Conservation (phyloP, 148 eudicot species). For the Cornus controversa region DNA sequence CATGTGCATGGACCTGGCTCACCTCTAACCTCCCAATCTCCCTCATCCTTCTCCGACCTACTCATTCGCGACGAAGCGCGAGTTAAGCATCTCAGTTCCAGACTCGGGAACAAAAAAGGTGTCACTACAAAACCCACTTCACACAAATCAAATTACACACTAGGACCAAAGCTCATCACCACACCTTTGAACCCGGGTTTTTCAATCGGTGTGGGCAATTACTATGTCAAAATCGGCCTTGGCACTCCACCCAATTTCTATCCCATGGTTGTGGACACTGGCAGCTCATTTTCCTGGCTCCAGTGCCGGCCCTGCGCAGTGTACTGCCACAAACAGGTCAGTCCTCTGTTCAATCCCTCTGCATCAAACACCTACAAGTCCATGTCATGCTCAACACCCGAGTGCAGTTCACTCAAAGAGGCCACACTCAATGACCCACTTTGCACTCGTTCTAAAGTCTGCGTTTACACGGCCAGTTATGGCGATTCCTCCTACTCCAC, state of each 20-base stretch:
- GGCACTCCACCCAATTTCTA: background rate
- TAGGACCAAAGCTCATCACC: too few species aligned
- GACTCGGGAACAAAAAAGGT: background rate
- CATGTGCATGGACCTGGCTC: background rate
- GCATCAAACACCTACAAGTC: background rate
- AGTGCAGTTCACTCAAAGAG: background rate
- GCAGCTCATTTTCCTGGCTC: background rate
- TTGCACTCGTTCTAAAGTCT: background rate
- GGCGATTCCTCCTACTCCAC: background rate
- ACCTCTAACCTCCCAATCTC: background rate
- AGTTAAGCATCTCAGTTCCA: background rate
- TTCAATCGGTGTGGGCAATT: background rate
- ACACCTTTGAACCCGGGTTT: background rate
- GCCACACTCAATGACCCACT: background rate
- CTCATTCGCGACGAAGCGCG: background rate
- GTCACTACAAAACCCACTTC: background rate
- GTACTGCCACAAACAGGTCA: background rate
- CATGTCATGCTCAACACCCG: background rate
- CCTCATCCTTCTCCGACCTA: background rate
- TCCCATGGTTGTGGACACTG: background rate
- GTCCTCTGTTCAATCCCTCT: background rate
- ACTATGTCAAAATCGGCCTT: background rate
- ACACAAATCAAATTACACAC: too few species aligned
- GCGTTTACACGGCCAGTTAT: background rate
- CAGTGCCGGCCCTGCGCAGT: background rate